Base-by-base conservation (phyloP, 176 grass and related monocot species). In the Avena sativa region DNA sequence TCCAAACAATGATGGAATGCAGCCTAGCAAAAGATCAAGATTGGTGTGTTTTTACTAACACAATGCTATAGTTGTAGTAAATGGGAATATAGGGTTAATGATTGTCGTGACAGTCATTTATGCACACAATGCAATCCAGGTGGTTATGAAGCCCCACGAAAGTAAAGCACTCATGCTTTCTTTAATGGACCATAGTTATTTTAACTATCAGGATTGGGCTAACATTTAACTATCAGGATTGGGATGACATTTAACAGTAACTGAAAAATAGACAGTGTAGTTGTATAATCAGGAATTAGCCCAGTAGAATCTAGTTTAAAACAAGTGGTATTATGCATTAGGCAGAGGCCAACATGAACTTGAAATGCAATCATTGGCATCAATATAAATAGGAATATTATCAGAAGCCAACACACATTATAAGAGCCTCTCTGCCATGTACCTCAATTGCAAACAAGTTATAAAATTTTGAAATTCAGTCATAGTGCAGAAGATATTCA, bases 131-230 rank as follows among this genome's bases (percentile, higher is more conserved):
- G 16, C 25, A 60, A 67, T 75, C 64, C 9, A 48, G 17, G 28
- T 68, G n/a, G 10, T 26, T 71, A 63, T 65, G 55, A 52, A 71
- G 46, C 75, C 36, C 60, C 52, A 21, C 40, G n/a, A 14, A 49
- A 84, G 20, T 25, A 32, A 51, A 67, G 65, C 69, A 57, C 53
- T 57, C 52, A 73, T 28, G 65, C 20, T 82, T 83, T 63, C 6
- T 64, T 49, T 26, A 26, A 34, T 86, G 44, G 52, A 52, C 26
- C 40, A 60, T 83, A 34, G 8, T 57, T 13, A 19, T 57, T 57
- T 57, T 57, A 30, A 30, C 28, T 30, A 30, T 30, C 28, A 30
- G 28, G 28, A 30, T 30, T 30, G 28, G 28, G 28, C 28, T 30
- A 30, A 30, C 28, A 30, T 30, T 30, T 30, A 30, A 30, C 1